Evolutionary conservation across 2,329 filamentous ascomycete species (phyloP).

Genomic region (Pestalotiopsis sp.): DNA sequence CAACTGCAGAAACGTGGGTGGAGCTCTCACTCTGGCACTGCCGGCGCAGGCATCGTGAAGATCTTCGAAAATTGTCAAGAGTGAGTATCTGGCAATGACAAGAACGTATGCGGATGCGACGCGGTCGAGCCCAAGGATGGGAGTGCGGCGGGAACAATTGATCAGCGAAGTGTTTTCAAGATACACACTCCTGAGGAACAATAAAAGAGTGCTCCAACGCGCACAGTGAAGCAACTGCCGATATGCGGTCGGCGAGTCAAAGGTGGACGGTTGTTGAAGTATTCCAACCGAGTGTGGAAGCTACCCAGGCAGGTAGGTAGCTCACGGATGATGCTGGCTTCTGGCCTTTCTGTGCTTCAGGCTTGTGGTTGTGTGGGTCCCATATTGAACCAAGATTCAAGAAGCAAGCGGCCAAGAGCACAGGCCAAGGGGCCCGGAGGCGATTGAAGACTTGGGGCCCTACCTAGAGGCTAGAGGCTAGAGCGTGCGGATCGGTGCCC

Average conservation of each 20-base stretch:
- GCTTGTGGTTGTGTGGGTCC: neutral
- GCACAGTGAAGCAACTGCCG: neutral
- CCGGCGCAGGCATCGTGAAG: slow-evolving; percentile 32
- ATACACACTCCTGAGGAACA: neutral
- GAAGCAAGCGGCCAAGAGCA: neutral
- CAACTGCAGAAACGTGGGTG: neutral
- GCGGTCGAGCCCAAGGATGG: neutral
- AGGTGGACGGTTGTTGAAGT: neutral
- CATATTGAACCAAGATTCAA: neutral
- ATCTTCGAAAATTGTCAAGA: neutral
- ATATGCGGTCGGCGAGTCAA: neutral
- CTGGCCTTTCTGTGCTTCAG: neutral
- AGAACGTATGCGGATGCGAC: neutral
- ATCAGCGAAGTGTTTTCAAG: neutral
- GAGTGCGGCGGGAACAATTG: neutral
- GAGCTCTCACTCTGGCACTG: slow-evolving; percentile 34
- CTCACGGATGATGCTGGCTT: neutral
- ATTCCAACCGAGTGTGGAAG: neutral
- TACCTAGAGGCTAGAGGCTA: neutral
- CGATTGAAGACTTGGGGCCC: neutral
- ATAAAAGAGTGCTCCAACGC: neutral
- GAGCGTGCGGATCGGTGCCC: neutral
- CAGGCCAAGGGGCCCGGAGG: neutral
- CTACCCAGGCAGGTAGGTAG: neutral
- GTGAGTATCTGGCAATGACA: neutral